Percentiles rank a stretch among this genome's conserved stretches.
Conservation (phyloP, 768 basidiomycete genomes). For the Auricularia sp. region DNA sequence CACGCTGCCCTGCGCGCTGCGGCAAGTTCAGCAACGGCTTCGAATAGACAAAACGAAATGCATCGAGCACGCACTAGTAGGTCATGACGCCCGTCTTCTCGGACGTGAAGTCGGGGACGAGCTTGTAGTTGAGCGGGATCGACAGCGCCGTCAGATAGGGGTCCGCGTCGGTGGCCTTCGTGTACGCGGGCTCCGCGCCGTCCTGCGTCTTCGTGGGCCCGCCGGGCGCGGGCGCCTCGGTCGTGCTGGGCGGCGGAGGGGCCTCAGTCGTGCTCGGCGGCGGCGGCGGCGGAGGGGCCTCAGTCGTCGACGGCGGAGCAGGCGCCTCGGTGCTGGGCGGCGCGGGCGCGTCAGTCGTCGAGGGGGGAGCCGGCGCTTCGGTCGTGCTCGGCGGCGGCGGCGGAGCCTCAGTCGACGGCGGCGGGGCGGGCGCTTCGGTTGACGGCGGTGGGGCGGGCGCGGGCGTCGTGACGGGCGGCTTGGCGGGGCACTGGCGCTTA, state of each 20-base stretch:
- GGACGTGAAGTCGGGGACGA: neutral
- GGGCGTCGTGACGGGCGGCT: neutral
- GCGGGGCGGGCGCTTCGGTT: neutral
- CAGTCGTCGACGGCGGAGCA: neutral
- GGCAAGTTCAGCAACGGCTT: neutral
- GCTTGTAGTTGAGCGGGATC: neutral
- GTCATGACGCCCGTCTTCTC: constrained; percentile 1
- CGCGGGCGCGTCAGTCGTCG: neutral
- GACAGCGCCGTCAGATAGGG: neutral
- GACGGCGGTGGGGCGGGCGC: neutral
- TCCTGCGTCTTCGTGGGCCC: neutral
- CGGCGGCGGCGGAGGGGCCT: neutral
- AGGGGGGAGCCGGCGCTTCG: neutral
- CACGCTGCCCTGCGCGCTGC: neutral
- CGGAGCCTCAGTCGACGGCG: too few species aligned
- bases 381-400: too few species aligned
- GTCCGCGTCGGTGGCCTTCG: neutral
- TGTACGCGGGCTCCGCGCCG: neutral
- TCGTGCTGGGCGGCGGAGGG: neutral
- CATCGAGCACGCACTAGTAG: neutral
- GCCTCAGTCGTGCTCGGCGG: neutral
- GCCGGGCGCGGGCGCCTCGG: neutral
- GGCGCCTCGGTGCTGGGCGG: neutral
- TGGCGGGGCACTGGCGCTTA: neutral
- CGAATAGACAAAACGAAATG: too few species aligned